Evolutionary conservation across 2,329 filamentous ascomycete genomes (phyloP), one percentile per base, ranked within the genome.

Genomic region (Mariannaea sp.): DNA sequence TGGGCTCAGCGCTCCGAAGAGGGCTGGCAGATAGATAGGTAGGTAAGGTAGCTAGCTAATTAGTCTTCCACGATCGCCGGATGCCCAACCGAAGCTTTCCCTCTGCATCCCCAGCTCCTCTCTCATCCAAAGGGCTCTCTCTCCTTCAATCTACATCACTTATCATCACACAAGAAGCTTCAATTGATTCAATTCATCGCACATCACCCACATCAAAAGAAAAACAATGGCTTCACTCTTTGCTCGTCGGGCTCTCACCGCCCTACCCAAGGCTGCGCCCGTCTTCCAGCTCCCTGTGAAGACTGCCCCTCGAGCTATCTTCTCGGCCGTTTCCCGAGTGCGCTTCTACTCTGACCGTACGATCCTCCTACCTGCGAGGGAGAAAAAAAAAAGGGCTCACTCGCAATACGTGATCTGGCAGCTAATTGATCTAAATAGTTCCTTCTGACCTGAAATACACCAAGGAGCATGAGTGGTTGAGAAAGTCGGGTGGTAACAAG

Each of bases 391-490:
- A n/a, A n/a, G n/a, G n/a, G n/a, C n/a, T n/a, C n/a, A n/a, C n/a
- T n/a, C n/a, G n/a, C n/a, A n/a, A n/a, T n/a, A n/a, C n/a, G n/a
- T n/a, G n/a, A n/a, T n/a, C n/a, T n/a, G n/a, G n/a, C n/a, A n/a
- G n/a, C 17, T 43, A 3, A 29, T 7, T 7, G 19, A 17, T 3
- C 3, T 2, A 2, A n/a, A 24, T 7, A 7, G 29, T 41, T 19
- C 16, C 22, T 4, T 8, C 26, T 38, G 22, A 49, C 3, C 16
- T 36, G 17, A 27, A 24, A 72, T 96, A 93, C 79, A 95, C 91
- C 50, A 85, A 91, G 71, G 91, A 94, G 70, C 92, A 96, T 78
- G 92, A 96, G 78, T 96, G 92, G 92, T 83, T 96, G 70, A 89
- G 94, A 72, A 75, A 94, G 43, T 85, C 58, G 5, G 35, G 49